A percentile compares a stretch with the other conserved stretches of the same genome.
phyloP scores from a whole-genome alignment of 78 protist genomes.

The Chrysochromulina tobinii region DNA sequence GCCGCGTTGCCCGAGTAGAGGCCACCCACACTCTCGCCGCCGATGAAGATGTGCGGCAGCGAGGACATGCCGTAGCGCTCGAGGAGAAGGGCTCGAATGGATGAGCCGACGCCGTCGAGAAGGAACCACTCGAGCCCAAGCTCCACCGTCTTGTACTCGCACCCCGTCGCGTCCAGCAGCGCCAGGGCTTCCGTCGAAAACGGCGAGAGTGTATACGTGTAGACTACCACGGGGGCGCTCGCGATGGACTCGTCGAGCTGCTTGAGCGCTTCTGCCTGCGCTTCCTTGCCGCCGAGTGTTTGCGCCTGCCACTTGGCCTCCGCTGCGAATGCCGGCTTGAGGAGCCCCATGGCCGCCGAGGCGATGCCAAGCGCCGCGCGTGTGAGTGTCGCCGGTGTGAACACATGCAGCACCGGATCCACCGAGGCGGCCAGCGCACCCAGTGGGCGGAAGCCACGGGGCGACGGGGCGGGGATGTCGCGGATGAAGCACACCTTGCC shows the following conservation, averaged over 20 bases:
- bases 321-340: too few relatives aligned
- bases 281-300: too few relatives aligned
- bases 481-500: not conserved
- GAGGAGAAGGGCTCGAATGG: not conserved
- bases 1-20: not conserved
- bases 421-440: not conserved
- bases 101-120: not conserved
- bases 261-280: too few relatives aligned
- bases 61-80: not conserved
- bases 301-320: too few relatives aligned
- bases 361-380: too few relatives aligned
- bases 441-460: not conserved
- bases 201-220: not conserved
- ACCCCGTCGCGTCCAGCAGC: constrained; percentile 8
- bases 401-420: not conserved
- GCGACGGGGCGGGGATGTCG: constrained; percentile 12
- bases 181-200: constrained; percentile 2
- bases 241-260: not conserved
- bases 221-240: not conserved
- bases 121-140: constrained; percentile 33
- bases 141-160: constrained; percentile 1
- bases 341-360: too few relatives aligned
- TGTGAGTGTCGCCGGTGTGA: not conserved
- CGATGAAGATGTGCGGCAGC: constrained; percentile 24
- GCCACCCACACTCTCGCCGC: not conserved